Base-by-base conservation (phyloP, 1,284 basidiomycete species). In the Irpex sp. region DNA sequence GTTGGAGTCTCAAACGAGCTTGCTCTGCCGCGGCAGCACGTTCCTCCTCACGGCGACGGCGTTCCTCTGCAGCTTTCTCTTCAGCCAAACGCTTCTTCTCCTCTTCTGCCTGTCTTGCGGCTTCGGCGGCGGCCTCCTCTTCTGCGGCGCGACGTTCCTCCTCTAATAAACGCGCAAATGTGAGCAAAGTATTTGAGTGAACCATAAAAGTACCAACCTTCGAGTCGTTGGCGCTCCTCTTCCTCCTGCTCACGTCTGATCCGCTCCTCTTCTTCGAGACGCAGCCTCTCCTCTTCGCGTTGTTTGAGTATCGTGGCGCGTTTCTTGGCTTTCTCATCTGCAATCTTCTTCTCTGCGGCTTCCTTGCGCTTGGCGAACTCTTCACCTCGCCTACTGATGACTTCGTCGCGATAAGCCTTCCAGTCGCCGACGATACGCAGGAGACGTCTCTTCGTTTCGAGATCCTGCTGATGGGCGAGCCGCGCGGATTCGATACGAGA, bases 291-390 rank as follows among this genome's bases (percentile, higher is more conserved):
- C 67, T 85, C 84, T 72, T 89, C 91, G 67, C 82, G 81, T 66
- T 81, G 75, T 67, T 83, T 82, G 49, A 87, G 67, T 44, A 92
- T 75, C 9, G 78, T 76, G 63, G 79, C 82, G 66, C 81, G 81
- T 71, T 89, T 83, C 81, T 89, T 89, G 59, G 84, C 84, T 82
- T 96, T 97, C 78, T 97, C 96, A 72, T 91, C 86, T 67, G 89
- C 90, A 69, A 96, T 89, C 83, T 91, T 94, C 73, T 79, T 80
- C 66, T 79, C 71, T 3, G 95, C 90, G 40, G 76, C 78, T 60
- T 83, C 84, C 69, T 84, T 77, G 68, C 81, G 86, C 74, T 82
- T 84, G 62, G 86, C 81, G 70, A 89, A 92, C 73, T 94, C 92
- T 58, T 87, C 85, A n/a, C 82, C 80, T 59, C 88, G 87, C 77